Base-by-base conservation (phyloP, 1,284 basidiomycete genomes). In the Entoloma clypeatum region DNA sequence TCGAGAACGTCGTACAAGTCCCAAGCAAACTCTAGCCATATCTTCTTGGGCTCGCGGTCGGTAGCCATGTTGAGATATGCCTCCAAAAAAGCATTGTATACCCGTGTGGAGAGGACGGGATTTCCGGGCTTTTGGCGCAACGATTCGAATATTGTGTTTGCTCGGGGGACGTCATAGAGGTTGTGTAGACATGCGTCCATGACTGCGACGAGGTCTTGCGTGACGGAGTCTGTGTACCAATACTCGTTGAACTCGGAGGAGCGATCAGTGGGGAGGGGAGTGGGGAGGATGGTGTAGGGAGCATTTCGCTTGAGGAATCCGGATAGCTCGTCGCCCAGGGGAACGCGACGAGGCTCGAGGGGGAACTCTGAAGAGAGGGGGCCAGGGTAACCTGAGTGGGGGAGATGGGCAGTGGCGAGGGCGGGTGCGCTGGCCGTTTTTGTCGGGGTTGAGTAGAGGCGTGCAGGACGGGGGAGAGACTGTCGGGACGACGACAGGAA, bases 141-240 rank as follows among this genome's bases (percentile, higher is more conserved):
- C 6, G 70, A 68, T 36, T 80, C 74, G 49, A 89, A 87, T 16
- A 90, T 73, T 31, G 65, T 62, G 48, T 77, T 76, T 7, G 86
- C 86, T 11, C 87, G 79, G 1, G 72, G 70, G 0, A 89, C 79
- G 54, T 90, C 81, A 60, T 83, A 78, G 1, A 78, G 59, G 46
- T 82, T 77, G 56, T 83, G 74, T 11, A 92, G 61, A 58, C 89
- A 92, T 1, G 86, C 86, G 51, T 86, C 80, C 60, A 92, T 84
- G 48, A 91, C 73, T 0, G 85, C 77, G 8, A 88, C 59, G 35
- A 75, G 68, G 56, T 90, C 85, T 57, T 81, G 77, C 0, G 81
- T 78, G 0, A 67, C 57, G 0, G 83, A 75, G 55, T 83, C 74
- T 7, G 73, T 69, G 64, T 84, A 81, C 71, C 82, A 78, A 52